These are phyloP conservation scores for Balansia obtecta DNA, from an alignment of 2,329 filamentous ascomycete species.

Conservation along the genomic window DNA sequence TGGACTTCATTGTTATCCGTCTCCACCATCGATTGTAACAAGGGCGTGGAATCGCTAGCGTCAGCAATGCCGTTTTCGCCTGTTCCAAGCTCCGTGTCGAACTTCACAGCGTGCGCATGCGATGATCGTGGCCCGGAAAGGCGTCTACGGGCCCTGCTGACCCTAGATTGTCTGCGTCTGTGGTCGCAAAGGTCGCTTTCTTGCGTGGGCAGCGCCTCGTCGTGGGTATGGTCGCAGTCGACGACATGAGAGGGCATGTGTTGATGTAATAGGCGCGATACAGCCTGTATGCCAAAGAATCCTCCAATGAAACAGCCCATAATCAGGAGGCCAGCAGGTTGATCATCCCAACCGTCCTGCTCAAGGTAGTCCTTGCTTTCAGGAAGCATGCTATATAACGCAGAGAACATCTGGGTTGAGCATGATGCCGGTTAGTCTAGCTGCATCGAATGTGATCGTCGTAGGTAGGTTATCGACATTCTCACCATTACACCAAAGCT, in stretches of 20 bases:
- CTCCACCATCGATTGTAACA: conserved; percentile 22
- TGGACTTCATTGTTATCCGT: conserved; percentile 14
- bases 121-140: conserved; percentile 15
- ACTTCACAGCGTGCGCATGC: conserved; percentile 3
- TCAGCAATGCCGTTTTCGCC: conserved; percentile 8
- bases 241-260: conserved; percentile 70
- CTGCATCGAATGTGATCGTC: not conserved
- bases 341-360: conserved; percentile 53
- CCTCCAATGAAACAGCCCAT: conserved; percentile 59
- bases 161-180: conserved; percentile 17
- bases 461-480: not conserved
- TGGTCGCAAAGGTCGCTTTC: conserved; percentile 14
- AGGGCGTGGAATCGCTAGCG: conserved; percentile 34
- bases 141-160: conserved; percentile 20
- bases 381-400: conserved; percentile 86
- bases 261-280: conserved; percentile 61
- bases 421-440: not conserved
- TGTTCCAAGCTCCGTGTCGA: conserved; percentile 2
- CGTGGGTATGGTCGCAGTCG: conserved; percentile 65
- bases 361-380: conserved; percentile 69
- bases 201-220: conserved; percentile 31
- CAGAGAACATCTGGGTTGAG: conserved; percentile 63
- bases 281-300: conserved; percentile 61
- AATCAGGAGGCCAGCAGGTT: conserved; percentile 54
- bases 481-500: conserved; percentile 92